A percentile compares a stretch with the other conserved stretches of the same genome.
phyloP scores from a whole-genome alignment of 768 basidiomycete species.

The Pulveroboletus ravenelii region DNA sequence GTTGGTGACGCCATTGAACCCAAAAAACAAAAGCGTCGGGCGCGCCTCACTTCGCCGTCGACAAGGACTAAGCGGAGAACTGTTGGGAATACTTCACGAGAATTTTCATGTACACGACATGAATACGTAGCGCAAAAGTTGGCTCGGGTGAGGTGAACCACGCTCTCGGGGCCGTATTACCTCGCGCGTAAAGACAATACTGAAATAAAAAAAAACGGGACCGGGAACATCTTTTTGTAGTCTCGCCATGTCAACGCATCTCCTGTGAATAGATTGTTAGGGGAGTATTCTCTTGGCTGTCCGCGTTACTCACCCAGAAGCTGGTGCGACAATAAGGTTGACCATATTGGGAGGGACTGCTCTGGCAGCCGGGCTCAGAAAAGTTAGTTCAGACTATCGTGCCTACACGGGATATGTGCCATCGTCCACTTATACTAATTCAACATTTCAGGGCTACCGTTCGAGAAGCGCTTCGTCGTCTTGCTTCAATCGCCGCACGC shows the following conservation, averaged over 20 bases:
- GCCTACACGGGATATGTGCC: not conserved
- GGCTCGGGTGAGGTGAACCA: conserved; percentile 19
- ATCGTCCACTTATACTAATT: not conserved
- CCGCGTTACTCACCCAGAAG: conserved; percentile 22
- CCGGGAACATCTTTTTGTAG: conserved; percentile 30
- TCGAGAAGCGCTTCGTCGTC: not conserved
- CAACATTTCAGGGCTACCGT: not conserved
- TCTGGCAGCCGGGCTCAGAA: conserved; percentile 1
- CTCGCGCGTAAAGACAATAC: conserved; percentile 23
- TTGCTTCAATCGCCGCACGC: not conserved
- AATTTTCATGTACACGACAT: conserved; percentile 24
- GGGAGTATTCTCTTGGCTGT: conserved; percentile 4
- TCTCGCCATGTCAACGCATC: conserved; percentile 32
- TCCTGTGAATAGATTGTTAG: conserved; percentile 20
- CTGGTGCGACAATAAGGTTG: conserved; percentile 25
- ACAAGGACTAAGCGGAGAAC: conserved; percentile 29
- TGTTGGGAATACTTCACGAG: conserved; percentile 24
- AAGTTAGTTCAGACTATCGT: not conserved
- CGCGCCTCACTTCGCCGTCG: conserved; percentile 28
- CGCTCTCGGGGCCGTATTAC: conserved; percentile 19
- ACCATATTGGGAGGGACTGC: conserved; percentile 19
- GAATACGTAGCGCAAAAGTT: conserved; percentile 24
- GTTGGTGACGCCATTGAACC: conserved; percentile 20
- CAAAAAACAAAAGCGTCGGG: conserved; percentile 34
- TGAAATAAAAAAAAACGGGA: conserved; percentile 26